Base-by-base conservation (phyloP, 2,329 filamentous ascomycete species). In the Macrophomina phaseolina region DNA sequence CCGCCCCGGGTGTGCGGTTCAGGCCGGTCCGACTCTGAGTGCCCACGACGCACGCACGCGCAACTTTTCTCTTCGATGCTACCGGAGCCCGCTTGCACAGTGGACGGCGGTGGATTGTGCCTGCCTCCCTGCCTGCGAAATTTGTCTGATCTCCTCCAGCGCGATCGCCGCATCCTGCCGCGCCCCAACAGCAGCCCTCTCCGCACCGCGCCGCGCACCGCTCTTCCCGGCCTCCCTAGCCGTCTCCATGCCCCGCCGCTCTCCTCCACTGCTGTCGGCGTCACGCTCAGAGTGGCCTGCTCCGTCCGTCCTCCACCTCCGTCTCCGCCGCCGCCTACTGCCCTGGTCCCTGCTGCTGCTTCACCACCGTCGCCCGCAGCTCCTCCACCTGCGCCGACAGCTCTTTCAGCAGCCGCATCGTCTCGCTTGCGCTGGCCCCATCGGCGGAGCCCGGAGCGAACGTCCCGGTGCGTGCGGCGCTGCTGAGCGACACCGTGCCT, bases 291-390 rank as follows among this genome's bases (percentile, higher is more conserved):
- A 46, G 53, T 28, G 23, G 28, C 30, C 49, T 55, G 34, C 49
- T 48, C 58, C 45, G 45, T 40, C 42, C n/a, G 23, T 48, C 40
- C 34, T 32, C 42, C 28, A 28, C 5, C n/a, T 16, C 63, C 49
- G 38, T 56, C 51, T 65, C 23, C n/a, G 7, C 63, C 49, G 38
- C 48, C 51, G 56, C 23, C 62, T 64, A 5, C 60, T 52, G 36
- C 49, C 23, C 60, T 30, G 23, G 14, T 28, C 64, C 64, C 53
- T 66, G 64, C 36, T 60, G 64, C 23, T 61, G 53, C 36, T 60
- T 51, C 14, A 56, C 64, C 64, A 66, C 64, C 36, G 53, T 56
- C 32, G 64, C 64, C 55, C 55, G 53, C 52, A 66, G 64, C 64
- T 66, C 52, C 53, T 60, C 64, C 16, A 66, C 64, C 42, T 58